Evolutionary conservation across 108 stramenopile genomes (phyloP).

Genomic region (Aureococcus anophagefferens): DNA sequence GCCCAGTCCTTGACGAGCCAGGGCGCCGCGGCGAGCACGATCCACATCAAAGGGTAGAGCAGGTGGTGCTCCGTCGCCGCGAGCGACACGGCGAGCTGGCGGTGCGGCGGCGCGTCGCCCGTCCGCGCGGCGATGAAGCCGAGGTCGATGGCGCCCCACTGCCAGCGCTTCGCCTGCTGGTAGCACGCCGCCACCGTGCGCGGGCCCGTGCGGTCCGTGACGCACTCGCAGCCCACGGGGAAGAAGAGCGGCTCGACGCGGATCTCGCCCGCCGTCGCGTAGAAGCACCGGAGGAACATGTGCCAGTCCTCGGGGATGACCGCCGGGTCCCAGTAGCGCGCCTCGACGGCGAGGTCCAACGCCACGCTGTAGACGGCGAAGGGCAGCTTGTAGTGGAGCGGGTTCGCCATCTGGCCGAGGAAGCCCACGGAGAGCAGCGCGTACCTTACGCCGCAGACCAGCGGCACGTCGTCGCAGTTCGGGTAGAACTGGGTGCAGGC

Average conservation of each 20-base stretch:
- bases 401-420: neutral
- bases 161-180: neutral
- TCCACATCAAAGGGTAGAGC: neutral
- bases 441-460: neutral
- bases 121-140: neutral
- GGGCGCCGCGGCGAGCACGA: neutral
- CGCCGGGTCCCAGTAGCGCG: neutral
- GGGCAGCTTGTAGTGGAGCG: neutral
- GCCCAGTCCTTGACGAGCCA: neutral
- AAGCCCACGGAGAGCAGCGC: neutral
- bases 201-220: neutral
- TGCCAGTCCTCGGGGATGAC: neutral
- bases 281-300: neutral
- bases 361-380: neutral
- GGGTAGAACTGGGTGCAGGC: slow-evolving; percentile 2
- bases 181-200: neutral
- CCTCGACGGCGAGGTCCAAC: neutral
- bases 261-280: neutral
- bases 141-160: neutral
- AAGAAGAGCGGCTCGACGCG: neutral
- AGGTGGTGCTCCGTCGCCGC: neutral
- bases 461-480: neutral
- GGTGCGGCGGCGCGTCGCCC: neutral
- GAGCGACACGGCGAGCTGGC: neutral
- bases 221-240: neutral